A percentile compares a stretch with the other conserved stretches of the same genome.
Conservation (phyloP, 2,329 filamentous ascomycete species). For the Diaporthe ilicicola region DNA sequence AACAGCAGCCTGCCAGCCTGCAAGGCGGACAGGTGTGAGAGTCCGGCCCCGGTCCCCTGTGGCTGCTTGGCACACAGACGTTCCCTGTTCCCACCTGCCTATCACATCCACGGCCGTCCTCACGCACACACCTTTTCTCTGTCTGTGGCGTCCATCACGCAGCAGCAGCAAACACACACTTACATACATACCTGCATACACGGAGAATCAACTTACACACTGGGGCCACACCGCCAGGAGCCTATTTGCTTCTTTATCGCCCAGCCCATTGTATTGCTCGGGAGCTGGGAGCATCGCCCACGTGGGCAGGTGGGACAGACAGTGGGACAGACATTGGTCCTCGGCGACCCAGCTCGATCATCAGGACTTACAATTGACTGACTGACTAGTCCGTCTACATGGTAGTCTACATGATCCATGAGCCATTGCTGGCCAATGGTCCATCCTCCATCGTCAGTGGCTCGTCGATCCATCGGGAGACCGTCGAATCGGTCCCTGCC, state of each 20-base stretch:
- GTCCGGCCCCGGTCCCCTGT: not conserved
- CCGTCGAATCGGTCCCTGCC: constrained; percentile 17
- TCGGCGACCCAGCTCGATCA: not conserved
- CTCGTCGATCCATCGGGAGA: not conserved
- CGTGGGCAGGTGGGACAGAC: constrained; percentile 3
- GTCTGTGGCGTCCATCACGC: not conserved
- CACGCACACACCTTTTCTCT: not conserved
- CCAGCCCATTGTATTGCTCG: not conserved
- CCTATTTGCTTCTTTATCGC: constrained; percentile 4
- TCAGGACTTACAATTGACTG: not conserved
- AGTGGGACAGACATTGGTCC: not conserved
- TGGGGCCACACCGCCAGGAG: not conserved
- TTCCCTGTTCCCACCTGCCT: not conserved
- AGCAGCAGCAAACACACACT: not conserved
- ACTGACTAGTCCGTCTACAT: not conserved
- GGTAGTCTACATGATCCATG: not conserved
- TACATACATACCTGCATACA: no score
- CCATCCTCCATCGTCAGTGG: not conserved
- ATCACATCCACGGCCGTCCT: not conserved
- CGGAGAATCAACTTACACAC: no score
- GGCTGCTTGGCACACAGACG: not conserved
- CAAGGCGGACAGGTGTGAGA: not conserved
- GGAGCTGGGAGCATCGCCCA: not conserved
- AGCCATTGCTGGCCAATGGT: not conserved
- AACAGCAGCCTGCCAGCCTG: constrained; percentile 1